Conservation (phyloP, 1,284 basidiomycete species). For the Violaceomyces palustris region DNA sequence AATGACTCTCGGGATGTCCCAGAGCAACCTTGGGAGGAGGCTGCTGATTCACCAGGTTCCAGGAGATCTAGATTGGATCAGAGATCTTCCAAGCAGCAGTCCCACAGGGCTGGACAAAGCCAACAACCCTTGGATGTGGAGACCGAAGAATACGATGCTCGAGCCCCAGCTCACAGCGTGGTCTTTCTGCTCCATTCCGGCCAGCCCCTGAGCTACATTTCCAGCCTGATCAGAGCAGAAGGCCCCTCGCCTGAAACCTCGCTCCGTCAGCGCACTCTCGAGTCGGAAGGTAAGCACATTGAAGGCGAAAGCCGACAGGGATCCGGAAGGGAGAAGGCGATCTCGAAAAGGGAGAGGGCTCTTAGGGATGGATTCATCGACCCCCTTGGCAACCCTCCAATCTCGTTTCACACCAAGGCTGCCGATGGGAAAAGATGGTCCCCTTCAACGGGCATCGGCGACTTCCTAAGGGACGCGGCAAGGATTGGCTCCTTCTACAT, state of each 20-base stretch:
- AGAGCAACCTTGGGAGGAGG: slow-evolving; percentile 18
- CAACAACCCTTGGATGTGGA: slow-evolving; percentile 29
- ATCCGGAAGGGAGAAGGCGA: slow-evolving; percentile 7
- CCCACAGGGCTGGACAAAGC: slow-evolving; percentile 27
- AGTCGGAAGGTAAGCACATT: slow-evolving; percentile 1
- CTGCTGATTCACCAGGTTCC: slow-evolving; percentile 18
- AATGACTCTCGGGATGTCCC: slow-evolving; percentile 10
- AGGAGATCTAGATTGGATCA: slow-evolving; percentile 25
- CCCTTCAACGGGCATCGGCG: slow-evolving; percentile 43
- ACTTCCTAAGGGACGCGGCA: slow-evolving; percentile 41
- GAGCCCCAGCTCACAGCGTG: slow-evolving; percentile 37
- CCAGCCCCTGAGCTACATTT: slow-evolving; percentile 42
- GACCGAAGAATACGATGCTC: slow-evolving; percentile 35
- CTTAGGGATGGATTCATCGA: slow-evolving; percentile 28
- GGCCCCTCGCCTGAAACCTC: slow-evolving; percentile 34
- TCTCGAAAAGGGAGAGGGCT: slow-evolving; percentile 21
- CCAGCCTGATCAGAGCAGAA: slow-evolving; percentile 38
- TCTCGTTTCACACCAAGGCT: slow-evolving; percentile 38
- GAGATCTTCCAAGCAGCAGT: slow-evolving; percentile 8
- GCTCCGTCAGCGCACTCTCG: too few relatives aligned
- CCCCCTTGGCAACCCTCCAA: slow-evolving; percentile 33
- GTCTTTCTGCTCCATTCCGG: slow-evolving; percentile 40
- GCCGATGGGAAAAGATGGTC: slow-evolving; percentile 41
- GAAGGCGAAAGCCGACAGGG: slow-evolving; percentile 1
- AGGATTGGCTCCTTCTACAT: slow-evolving; percentile 40